Conservation (phyloP, 2,329 filamentous ascomycete genomes). For the Sporothrix pallida region DNA sequence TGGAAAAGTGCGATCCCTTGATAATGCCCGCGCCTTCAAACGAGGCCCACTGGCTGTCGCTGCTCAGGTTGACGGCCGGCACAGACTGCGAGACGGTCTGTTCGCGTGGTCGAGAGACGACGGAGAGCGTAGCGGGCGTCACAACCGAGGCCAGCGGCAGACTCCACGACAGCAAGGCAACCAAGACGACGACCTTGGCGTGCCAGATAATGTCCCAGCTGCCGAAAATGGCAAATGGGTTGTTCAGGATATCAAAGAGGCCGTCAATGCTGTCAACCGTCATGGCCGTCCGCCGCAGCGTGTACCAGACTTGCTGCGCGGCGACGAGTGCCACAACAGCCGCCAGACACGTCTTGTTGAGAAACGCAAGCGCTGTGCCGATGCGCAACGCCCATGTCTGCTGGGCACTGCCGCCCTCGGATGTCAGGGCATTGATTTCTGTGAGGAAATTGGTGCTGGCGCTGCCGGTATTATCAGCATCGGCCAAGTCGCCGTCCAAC, state of each 20-base stretch:
- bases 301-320: slow-evolving; percentile 33
- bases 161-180: slow-evolving; percentile 27
- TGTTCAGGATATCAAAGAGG: slow-evolving; percentile 30
- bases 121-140: slow-evolving; percentile 32
- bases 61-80: slow-evolving; percentile 25
- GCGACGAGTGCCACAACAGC: slow-evolving; percentile 16
- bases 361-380: slow-evolving; percentile 30
- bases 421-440: not conserved
- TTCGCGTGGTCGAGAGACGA: not conserved
- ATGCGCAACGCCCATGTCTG: slow-evolving; percentile 32
- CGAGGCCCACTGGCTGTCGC: slow-evolving; percentile 12
- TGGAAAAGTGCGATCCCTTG: not conserved
- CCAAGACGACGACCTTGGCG: slow-evolving; percentile 28
- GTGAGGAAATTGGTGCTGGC: not conserved
- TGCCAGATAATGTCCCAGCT: slow-evolving; percentile 19
- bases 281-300: slow-evolving; percentile 30
- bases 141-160: slow-evolving; percentile 32
- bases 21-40: slow-evolving; percentile 20
- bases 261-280: slow-evolving; percentile 29
- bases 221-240: slow-evolving; percentile 24
- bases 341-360: slow-evolving; percentile 25
- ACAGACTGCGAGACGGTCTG: not conserved
- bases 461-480: not conserved
- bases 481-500: slow-evolving; percentile 26
- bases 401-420: not conserved